Percentiles rank a stretch among this genome's conserved stretches.
phyloP scores from a whole-genome alignment of 345 rosid species.

The Pelargonium nanum region DNA sequence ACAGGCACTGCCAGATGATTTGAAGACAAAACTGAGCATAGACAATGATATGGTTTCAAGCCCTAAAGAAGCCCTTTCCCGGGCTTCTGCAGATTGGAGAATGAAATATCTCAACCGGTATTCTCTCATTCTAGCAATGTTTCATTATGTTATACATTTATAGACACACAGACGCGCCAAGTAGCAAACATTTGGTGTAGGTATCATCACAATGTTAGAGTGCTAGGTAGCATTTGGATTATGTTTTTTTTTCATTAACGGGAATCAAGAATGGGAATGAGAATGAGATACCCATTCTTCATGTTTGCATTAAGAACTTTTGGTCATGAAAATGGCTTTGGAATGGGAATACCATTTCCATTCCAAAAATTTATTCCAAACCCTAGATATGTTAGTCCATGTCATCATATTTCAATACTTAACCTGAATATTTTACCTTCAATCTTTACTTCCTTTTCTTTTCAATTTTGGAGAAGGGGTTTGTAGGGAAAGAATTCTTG shows the following conservation, averaged over 20 bases:
- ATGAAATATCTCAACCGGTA: slow-evolving; percentile 90
- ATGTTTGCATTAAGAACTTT: too few relatives aligned
- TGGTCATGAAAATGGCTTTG: too few relatives aligned
- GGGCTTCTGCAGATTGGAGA: slow-evolving; percentile 93
- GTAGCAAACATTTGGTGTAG: not conserved
- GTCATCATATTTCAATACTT: not conserved
- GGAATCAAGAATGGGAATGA: too few relatives aligned
- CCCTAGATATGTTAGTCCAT: not conserved
- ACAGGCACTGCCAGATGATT: slow-evolving; percentile 94
- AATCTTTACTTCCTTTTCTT: not conserved
- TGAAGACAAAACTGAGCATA: slow-evolving; percentile 83
- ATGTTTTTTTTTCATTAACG: too few relatives aligned
- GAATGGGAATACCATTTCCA: too few relatives aligned
- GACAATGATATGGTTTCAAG: slow-evolving; percentile 81
- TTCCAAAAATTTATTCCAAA: too few relatives aligned
- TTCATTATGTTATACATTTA: not conserved
- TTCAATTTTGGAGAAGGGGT: not conserved
- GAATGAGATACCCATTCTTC: too few relatives aligned
- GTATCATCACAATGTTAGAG: not conserved
- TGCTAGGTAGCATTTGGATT: not conserved
- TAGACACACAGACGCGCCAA: too few relatives aligned
- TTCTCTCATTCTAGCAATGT: slow-evolving; percentile 6
- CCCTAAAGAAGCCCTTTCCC: slow-evolving; percentile 95
- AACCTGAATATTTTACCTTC: not conserved
- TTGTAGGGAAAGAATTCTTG: not conserved